Evolutionary conservation across 2,329 filamentous ascomycete genomes (phyloP).

Genomic region (Clonostachys byssicola): DNA sequence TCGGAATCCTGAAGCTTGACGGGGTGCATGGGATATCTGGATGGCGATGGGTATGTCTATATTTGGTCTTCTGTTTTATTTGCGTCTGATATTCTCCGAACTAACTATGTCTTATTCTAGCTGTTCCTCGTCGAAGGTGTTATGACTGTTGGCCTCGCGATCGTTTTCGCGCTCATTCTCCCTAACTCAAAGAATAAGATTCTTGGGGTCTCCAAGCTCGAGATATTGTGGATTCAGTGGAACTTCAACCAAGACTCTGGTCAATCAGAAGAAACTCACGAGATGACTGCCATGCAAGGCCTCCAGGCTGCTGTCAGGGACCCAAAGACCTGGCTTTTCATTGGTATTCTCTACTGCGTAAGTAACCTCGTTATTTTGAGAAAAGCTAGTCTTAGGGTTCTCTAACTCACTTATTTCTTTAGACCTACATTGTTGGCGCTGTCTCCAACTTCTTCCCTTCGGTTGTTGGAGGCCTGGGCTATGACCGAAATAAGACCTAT

Average conservation of each 20-base stretch:
- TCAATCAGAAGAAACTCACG: constrained; percentile 4
- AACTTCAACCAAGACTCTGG: constrained; percentile 2
- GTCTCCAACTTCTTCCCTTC: constrained; percentile 18
- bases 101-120: neutral
- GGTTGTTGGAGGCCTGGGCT: constrained; percentile 17
- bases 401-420: neutral
- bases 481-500: constrained; percentile 10
- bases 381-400: neutral
- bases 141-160: constrained; percentile 6
- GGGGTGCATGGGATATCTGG: constrained; percentile 38
- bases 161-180: constrained; percentile 5
- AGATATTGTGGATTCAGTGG: constrained; percentile 10
- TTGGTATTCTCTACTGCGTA: constrained; percentile 20
- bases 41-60: constrained; percentile 43
- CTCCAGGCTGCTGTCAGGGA: constrained; percentile 20
- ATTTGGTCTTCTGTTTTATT: neutral
- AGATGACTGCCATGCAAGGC: constrained; percentile 7
- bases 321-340: constrained; percentile 27
- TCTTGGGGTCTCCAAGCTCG: constrained; percentile 3
- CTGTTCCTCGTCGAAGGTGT: constrained; percentile 7
- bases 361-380: neutral
- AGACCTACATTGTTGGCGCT: constrained; percentile 19
- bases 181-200: constrained; percentile 11
- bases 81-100: neutral
- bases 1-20: constrained; percentile 39